Base-by-base conservation (phyloP, 2,329 filamentous ascomycete species). In the Stagonosporopsis chrysanthemi region DNA sequence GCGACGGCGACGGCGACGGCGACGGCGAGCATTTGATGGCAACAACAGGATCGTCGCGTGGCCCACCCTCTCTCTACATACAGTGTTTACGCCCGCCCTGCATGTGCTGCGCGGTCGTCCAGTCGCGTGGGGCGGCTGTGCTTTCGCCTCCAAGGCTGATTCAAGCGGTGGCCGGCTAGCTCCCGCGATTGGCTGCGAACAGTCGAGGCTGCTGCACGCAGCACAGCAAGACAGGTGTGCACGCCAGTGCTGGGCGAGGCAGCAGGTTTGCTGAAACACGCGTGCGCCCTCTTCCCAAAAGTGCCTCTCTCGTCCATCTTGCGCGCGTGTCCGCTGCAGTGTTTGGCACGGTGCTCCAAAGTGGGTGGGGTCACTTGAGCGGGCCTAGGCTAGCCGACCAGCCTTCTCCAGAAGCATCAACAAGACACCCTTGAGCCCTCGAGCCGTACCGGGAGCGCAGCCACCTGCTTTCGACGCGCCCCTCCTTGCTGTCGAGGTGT, bases 241-340 rank as follows among this genome's bases (percentile, higher is more conserved):
- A 58, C 65, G 73, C 71, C 70, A 68, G 63, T 68, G 49, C 54
- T 64, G 54, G 59, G 53, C 46, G 51, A 47, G 42, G 60, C 61
- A 58, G 63, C 61, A 57, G 52, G 46, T 41, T 43, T 52, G 60
- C 55, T 75, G 71, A 74, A 74, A 75, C 72, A 51, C 45, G 35
- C 15, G 23, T 41, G 6, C 60, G 48, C 60, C 60, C 14, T 40
- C 47, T 43, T 55, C 58, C 46, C 51, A 51, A 52, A 52, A 60
- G 23, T 47, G 41, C 40, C 36, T 43, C 50, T 53, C 57, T 52
- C 49, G 45, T 61, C 58, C n/a, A 43, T 56, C 42, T 35, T 62
- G 59, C 47, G 45, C 57, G 52, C 51, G 52, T 52, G 56, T 8
- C 46, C n/a, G 46, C 56, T 60, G 53, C 55, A 38, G n/a, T 59